A percentile compares a stretch with the other conserved stretches of the same genome.
These are phyloP conservation scores for Suillus variegatus DNA, from an alignment of 768 basidiomycete species.

Conservation along the genomic window DNA sequence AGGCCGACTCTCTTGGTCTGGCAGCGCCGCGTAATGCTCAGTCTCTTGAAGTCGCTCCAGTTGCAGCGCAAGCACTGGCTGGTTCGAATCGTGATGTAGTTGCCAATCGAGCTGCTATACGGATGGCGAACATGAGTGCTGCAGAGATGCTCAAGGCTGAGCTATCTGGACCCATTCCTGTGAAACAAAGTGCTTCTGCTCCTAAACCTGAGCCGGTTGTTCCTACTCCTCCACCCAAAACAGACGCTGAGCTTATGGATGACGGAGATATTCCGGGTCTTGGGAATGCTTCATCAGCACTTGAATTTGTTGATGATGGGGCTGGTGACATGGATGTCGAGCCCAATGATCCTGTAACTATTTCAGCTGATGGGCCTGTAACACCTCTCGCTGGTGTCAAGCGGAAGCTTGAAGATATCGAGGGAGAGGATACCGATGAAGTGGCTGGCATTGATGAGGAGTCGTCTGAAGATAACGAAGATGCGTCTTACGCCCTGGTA, in stretches of 20 bases:
- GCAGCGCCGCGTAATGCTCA: slow-evolving; percentile 63
- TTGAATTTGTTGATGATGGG: slow-evolving; percentile 20
- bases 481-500: slow-evolving; percentile 59
- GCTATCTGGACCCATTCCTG: slow-evolving; percentile 55
- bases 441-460: slow-evolving; percentile 33
- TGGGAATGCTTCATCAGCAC: slow-evolving; percentile 26
- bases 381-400: slow-evolving; percentile 36
- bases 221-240: slow-evolving; percentile 20
- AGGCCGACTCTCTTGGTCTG: slow-evolving; percentile 75
- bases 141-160: slow-evolving; percentile 94
- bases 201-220: slow-evolving; percentile 40
- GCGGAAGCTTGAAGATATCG: slow-evolving; percentile 45
- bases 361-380: slow-evolving; percentile 23
- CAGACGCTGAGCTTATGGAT: slow-evolving; percentile 28
- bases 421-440: slow-evolving; percentile 41
- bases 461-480: slow-evolving; percentile 46
- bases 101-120: slow-evolving; percentile 84
- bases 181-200: slow-evolving; percentile 37
- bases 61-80: slow-evolving; percentile 71
- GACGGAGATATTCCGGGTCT: slow-evolving; percentile 37
- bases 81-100: slow-evolving; percentile 92
- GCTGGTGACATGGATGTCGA: slow-evolving; percentile 31
- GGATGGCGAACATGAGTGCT: slow-evolving; percentile 96
- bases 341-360: slow-evolving; percentile 10
- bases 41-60: slow-evolving; percentile 56